These are phyloP conservation scores for Cystofilobasidium macerans DNA, from an alignment of 768 basidiomycete species.

Conservation along the genomic window DNA sequence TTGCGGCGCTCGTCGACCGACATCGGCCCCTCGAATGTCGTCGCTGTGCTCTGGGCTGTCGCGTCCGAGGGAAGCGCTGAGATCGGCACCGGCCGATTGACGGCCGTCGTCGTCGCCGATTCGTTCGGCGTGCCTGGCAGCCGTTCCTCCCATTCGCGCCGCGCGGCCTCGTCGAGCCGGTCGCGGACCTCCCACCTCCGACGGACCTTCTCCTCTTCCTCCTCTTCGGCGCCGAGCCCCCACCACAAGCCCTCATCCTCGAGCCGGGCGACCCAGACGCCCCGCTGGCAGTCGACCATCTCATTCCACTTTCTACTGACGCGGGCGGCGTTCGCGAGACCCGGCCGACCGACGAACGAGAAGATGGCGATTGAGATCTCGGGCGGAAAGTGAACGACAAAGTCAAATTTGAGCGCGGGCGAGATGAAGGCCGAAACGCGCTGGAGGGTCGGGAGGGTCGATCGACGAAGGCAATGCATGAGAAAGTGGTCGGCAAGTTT, in stretches of 20 bases:
- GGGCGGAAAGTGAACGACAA: constrained; percentile 77
- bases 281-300: constrained; percentile 79
- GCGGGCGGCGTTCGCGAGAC: constrained; percentile 73
- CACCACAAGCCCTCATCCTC: constrained; percentile 79
- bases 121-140: neutral
- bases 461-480: constrained; percentile 81
- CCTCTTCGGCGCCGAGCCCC: constrained; percentile 69
- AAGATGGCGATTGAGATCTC: constrained; percentile 85
- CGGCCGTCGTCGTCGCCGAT: neutral
- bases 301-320: constrained; percentile 84
- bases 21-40: too few species aligned
- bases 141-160: neutral
- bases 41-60: neutral
- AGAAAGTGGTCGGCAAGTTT: constrained; percentile 85
- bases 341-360: constrained; percentile 66
- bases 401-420: constrained; percentile 86
- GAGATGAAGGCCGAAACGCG: constrained; percentile 78
- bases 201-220: constrained; percentile 62
- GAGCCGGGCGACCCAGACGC: constrained; percentile 79
- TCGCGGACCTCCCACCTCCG: constrained; percentile 37
- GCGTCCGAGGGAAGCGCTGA: too few species aligned
- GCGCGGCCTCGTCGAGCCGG: constrained; percentile 22
- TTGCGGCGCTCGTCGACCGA: constrained; percentile 5
- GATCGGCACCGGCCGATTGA: neutral
- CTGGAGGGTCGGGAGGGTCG: constrained; percentile 79